Base-by-base conservation (phyloP, 352 stramenopile species). In the Globisporangium parvum region DNA sequence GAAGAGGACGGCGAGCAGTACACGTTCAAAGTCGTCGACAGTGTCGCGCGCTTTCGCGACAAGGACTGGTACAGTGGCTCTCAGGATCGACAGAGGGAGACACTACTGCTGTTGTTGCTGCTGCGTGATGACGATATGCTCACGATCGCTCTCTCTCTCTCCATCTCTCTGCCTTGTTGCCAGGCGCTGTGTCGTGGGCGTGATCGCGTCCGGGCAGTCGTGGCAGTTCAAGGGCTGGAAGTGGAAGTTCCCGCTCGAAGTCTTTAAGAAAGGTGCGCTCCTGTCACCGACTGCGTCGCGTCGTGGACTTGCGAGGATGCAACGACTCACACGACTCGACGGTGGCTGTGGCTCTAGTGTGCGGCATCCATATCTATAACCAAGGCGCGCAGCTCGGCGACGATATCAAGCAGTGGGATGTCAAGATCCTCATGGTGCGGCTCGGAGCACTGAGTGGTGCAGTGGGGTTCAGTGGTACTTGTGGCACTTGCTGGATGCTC, bases 211-310 rank as follows among this genome's bases (percentile, higher is more conserved):
- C 12, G 89, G 89, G 2, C 83, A 94, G 51, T 71, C 78, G 45
- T 97, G 89, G 89, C 89, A 97, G 70, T 97, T 97, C 59, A 96
- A 96, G 75, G 89, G 87, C 14, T 97, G 89, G 89, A 91, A 96
- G 69, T 96, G 82, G 77, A 90, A 93, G 47, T 94, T 96, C 62
- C 89, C 89, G 17, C 70, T 96, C 4, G 84, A 95, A 57, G 71
- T 96, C 6, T 96, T 97, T 65, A 93, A 96, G 71, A 87, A 93
- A 77, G 84, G 87, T 95, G n/a, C n/a, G n/a, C n/a, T n/a, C n/a
- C 45, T 9, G 51, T 57, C 20, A 18, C 2, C 5, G 3, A 28
- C 14, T 3, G 10, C 49, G 31, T 31, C 21, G 17, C 17, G 14
- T 31, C 10, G 3, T 28, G 17, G 4, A 8, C 12, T 15, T 21